Evolutionary conservation across 176 grass and related monocot genomes (phyloP).

Genomic region (Tillandsia leiboldiana): DNA sequence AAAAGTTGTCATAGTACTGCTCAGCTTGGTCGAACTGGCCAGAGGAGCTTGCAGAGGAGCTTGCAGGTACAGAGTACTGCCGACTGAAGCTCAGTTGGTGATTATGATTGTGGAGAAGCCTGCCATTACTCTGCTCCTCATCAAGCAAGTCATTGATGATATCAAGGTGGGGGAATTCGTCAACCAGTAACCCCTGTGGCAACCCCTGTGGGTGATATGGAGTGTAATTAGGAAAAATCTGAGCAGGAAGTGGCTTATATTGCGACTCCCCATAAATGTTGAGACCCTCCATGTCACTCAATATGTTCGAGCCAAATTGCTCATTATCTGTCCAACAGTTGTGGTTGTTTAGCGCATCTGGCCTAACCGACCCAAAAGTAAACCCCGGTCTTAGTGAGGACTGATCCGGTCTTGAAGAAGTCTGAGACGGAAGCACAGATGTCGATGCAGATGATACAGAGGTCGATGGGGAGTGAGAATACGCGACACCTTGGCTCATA

Average conservation of each 20-base stretch:
- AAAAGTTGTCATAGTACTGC: constrained; percentile 23
- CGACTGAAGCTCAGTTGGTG: constrained; percentile 30
- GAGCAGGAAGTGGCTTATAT: constrained; percentile 30
- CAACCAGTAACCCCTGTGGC: constrained; percentile 25
- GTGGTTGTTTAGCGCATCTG: constrained; percentile 35
- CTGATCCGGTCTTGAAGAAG: constrained; percentile 29
- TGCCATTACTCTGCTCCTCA: constrained; percentile 54
- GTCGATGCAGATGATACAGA: constrained; percentile 38
- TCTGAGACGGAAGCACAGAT: constrained; percentile 31
- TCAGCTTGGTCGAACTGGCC: constrained; percentile 37
- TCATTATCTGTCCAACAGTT: constrained; percentile 32
- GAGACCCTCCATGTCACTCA: constrained; percentile 44
- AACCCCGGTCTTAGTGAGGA: constrained; percentile 39
- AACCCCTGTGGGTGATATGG: constrained; percentile 38
- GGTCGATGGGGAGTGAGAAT: constrained; percentile 25
- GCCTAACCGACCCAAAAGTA: constrained; percentile 57
- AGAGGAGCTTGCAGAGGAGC: constrained; percentile 35
- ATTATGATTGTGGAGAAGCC: constrained; percentile 15
- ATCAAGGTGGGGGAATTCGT: constrained; percentile 97
- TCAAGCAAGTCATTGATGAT: constrained; percentile 95
- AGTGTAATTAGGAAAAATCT: constrained; percentile 41
- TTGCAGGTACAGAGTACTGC: constrained; percentile 75
- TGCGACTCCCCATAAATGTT: constrained; percentile 32
- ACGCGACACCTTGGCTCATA: constrained; percentile 17
- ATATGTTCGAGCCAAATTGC: constrained; percentile 22